Conservation (phyloP, 108 stramenopile genomes). For the Bacterosira constricta region DNA sequence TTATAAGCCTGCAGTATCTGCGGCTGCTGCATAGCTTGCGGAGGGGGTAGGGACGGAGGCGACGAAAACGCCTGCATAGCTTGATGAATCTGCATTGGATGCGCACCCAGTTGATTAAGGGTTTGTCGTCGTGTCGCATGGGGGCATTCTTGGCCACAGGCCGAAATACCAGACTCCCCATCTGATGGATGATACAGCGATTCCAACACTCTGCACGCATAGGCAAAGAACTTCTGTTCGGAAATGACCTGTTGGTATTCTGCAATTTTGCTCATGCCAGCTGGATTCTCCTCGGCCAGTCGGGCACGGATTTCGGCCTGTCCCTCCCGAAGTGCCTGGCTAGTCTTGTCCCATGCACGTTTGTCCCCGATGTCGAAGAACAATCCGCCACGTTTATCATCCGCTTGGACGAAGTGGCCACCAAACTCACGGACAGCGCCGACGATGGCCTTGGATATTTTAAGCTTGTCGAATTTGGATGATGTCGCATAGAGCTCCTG, state of each 20-base stretch:
- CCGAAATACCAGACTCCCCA: not conserved
- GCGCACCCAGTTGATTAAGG: constrained; percentile 21
- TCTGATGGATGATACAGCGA: constrained; percentile 25
- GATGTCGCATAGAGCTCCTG: constrained; percentile 81
- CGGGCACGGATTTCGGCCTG: constrained; percentile 71
- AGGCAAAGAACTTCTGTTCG: constrained; percentile 36
- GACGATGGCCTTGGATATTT: constrained; percentile 81
- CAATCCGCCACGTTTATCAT: constrained; percentile 53
- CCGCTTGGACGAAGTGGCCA: constrained; percentile 64
- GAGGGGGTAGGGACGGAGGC: not conserved
- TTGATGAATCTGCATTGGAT: constrained; percentile 13
- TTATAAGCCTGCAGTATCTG: not conserved
- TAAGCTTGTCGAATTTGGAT: constrained; percentile 81
- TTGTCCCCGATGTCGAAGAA: constrained; percentile 90
- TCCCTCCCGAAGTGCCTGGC: constrained; percentile 88
- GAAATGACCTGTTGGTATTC: constrained; percentile 40
- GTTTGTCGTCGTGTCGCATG: constrained; percentile 33
- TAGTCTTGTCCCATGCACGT: constrained; percentile 83
- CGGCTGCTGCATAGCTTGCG: not conserved
- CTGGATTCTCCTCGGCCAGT: constrained; percentile 55
- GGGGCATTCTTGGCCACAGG: constrained; percentile 38
- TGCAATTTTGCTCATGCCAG: constrained; percentile 20
- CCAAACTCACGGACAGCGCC: constrained; percentile 62
- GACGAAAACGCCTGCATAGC: constrained; percentile 8
- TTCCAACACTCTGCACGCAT: constrained; percentile 26